phyloP scores from a whole-genome alignment of 164 flowering plant genomes.

The Buxus sempervirens region DNA sequence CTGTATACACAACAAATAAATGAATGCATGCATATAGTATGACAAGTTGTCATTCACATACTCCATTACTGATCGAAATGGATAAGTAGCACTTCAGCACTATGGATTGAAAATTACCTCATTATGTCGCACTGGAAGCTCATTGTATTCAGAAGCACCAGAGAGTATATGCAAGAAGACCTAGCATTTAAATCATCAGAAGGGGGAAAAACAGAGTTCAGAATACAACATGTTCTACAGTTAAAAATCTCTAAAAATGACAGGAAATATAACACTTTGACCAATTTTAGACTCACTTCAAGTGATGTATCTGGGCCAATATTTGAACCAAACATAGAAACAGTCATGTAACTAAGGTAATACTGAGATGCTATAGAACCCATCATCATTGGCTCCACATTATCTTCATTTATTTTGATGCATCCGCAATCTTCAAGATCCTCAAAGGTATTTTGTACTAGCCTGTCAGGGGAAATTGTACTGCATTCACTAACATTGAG shows the following conservation, averaged over 20 bases:
- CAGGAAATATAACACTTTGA: not conserved
- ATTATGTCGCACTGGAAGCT: slow-evolving; percentile 98
- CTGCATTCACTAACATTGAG: not conserved
- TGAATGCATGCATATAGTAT: not conserved
- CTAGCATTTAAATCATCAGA: slow-evolving; percentile 26
- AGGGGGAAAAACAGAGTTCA: not conserved
- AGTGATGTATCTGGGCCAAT: slow-evolving; percentile 84
- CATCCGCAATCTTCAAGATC: slow-evolving; percentile 98
- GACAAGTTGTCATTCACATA: not conserved
- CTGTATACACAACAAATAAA: too few relatives aligned
- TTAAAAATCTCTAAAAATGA: not conserved
- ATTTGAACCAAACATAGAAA: slow-evolving; percentile 96
- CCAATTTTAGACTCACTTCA: slow-evolving; percentile 52
- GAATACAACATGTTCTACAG: not conserved
- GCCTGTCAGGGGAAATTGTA: slow-evolving; percentile 38
- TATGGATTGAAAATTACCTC: slow-evolving; percentile 54
- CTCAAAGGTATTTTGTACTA: slow-evolving; percentile 83
- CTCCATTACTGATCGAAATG: not conserved
- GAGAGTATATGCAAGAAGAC: slow-evolving; percentile 81
- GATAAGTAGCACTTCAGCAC: not conserved
- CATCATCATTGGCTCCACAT: slow-evolving; percentile 78
- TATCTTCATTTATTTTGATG: slow-evolving; percentile 69
- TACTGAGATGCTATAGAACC: slow-evolving; percentile 96
- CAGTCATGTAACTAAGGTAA: slow-evolving; percentile 88
- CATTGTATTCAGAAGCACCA: slow-evolving; percentile 93